Evolutionary conservation across 2,329 filamentous ascomycete genomes (phyloP).

Genomic region (Triangularia setosa): DNA sequence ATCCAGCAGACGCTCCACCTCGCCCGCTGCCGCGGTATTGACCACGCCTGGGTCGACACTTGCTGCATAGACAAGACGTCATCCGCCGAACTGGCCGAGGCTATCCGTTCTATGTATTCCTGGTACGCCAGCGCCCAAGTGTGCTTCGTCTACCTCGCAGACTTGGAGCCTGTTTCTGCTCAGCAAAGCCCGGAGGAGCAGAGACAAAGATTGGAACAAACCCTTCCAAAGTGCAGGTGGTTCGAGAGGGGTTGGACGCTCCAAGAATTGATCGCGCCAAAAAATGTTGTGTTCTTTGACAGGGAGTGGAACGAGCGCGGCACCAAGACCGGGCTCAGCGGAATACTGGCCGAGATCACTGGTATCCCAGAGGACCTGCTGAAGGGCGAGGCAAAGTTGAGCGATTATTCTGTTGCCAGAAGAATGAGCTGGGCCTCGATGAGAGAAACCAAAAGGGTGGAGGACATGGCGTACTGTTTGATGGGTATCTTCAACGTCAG

Average conservation of each 20-base stretch:
- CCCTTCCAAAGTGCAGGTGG: background rate
- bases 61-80: background rate
- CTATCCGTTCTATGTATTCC: background rate
- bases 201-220: no score
- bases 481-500: slow-evolving; percentile 15
- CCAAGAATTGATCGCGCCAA: background rate
- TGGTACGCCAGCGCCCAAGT: background rate
- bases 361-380: background rate
- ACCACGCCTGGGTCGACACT: background rate
- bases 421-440: slow-evolving; percentile 13
- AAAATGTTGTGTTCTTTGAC: background rate
- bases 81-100: background rate
- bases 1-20: background rate
- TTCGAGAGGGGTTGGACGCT: background rate
- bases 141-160: background rate
- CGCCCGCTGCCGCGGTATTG: background rate
- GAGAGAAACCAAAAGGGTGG: slow-evolving; percentile 1
- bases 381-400: background rate
- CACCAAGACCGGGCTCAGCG: background rate
- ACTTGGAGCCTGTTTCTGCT: background rate
- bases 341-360: background rate
- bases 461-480: slow-evolving; percentile 17
- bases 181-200: no score
- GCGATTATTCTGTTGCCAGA: background rate
- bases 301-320: background rate